These are phyloP conservation scores for Wallacemonas rigidus DNA, from an alignment of 208 protist genomes.

Conservation along the genomic window DNA sequence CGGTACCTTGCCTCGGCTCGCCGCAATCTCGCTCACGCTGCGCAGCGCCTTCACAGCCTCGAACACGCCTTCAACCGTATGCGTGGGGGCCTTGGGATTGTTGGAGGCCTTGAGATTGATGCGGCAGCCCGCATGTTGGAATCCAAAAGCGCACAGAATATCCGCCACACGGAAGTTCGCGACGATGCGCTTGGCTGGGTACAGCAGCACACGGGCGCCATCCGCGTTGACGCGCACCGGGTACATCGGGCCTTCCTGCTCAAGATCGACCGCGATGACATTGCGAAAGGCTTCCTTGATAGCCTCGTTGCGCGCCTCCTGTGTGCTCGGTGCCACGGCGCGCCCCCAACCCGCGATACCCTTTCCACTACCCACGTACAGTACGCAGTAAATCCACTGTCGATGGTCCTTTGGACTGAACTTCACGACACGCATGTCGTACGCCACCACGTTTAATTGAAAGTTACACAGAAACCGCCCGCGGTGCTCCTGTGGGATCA, in stretches of 20 bases:
- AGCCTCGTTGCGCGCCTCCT: conserved; percentile 91
- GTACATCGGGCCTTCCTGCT: conserved; percentile 94
- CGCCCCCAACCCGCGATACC: conserved; percentile 91
- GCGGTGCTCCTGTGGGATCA: conserved; percentile 92
- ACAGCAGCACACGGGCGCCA: conserved; percentile 86
- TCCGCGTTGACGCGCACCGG: conserved; percentile 91
- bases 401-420: conserved; percentile 93
- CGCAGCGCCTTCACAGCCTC: conserved; percentile 89
- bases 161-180: conserved; percentile 92
- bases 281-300: conserved; percentile 91
- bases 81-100: conserved; percentile 87
- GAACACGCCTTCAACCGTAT: conserved; percentile 91
- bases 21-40: conserved; percentile 91
- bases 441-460: conserved; percentile 91
- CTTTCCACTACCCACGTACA: conserved; percentile 92
- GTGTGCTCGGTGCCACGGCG: conserved; percentile 87
- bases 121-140: conserved; percentile 89
- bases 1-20: conserved; percentile 91
- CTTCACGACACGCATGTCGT: conserved; percentile 93
- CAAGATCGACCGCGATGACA: conserved; percentile 92
- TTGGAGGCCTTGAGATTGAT: conserved; percentile 83
- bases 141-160: conserved; percentile 94
- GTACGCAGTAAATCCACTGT: conserved; percentile 93
- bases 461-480: conserved; percentile 94
- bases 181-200: conserved; percentile 89